Conservation (phyloP, 1,284 basidiomycete species). For the Microbotryum intermedium region DNA sequence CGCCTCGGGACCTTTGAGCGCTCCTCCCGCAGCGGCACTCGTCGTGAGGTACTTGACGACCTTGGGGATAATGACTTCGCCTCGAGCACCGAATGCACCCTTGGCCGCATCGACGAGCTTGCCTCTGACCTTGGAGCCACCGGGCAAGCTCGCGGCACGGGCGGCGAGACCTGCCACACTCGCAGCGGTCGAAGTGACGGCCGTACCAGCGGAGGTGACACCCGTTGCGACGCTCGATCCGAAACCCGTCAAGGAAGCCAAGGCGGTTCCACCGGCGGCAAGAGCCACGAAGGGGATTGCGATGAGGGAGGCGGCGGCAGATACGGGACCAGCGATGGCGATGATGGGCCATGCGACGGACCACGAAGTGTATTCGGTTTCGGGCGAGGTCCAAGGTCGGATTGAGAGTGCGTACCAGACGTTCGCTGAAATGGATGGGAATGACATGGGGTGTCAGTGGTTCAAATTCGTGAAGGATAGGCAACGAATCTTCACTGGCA, state of each 20-base stretch:
- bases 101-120: conserved; percentile 24
- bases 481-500: background rate
- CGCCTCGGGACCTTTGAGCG: background rate
- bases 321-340: conserved; percentile 19
- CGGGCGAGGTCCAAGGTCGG: conserved; percentile 15
- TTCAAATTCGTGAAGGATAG: background rate
- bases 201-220: background rate
- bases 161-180: conserved; percentile 12
- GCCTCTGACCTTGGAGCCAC: conserved; percentile 13
- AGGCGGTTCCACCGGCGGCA: conserved; percentile 19
- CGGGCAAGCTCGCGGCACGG: conserved; percentile 14
- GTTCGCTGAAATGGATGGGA: conserved; percentile 9
- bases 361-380: conserved; percentile 20
- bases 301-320: conserved; percentile 21
- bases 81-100: conserved; percentile 12
- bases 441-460: background rate
- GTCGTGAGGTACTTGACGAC: conserved; percentile 22
- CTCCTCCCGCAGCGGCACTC: background rate
- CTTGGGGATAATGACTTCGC: background rate
- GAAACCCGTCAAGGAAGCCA: conserved; percentile 18
- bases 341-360: conserved; percentile 25
- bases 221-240: conserved; percentile 12
- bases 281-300: conserved; percentile 24
- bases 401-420: conserved; percentile 23
- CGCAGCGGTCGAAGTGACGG: background rate